Evolutionary conservation across 345 rosid genomes (phyloP), one percentile per base, ranked within the genome.

Genomic region (Arabis hirsuta): DNA sequence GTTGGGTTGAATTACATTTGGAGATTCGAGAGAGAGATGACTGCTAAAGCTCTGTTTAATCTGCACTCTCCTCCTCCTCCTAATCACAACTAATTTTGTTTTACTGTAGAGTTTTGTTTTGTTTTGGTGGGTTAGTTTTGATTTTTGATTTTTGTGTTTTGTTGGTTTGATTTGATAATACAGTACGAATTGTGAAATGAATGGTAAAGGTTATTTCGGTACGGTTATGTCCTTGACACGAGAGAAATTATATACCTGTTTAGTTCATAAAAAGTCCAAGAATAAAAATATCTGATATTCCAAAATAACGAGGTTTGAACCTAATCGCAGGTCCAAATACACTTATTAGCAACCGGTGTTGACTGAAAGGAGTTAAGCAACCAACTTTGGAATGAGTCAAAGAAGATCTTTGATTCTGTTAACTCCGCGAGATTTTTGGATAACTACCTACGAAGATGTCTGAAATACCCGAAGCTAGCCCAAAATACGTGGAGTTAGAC

Each of bases 11-110:
- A 96, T 74, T 96, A 96, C 62, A 82, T 92, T 7, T 96, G 99
- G 99, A 87, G 96, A 73, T 96, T 92, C 43, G 96, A 92, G 78
- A 86, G 92, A 76, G 98, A 96, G 84, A 92, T 90, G 98, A 86
- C 96, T 26, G 92, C 95, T 1, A 90, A 84, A 77, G 91, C 96
- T 46, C 78, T 96, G 80, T 86, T 90, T 41, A 88, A 90, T 53
- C 80, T 86, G 63, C 80, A 72, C 63, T 82, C 81, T 76, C 76
- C 80, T 63, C 13, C 16, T 41, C 65, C 44, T 63, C 13, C 69
- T 64, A 41, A 32, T 83, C 82, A 67, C 32, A 79, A 72, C 78
- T 84, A 64, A 71, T 62, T 72, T 79, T 36, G 7, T 67, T 32
- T 67, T 43, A 82, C 61, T 81, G 82, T 72, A 65, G 45, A 72